Base-by-base conservation (phyloP, 202 grass and related monocot genomes). In the Schoenoplectus tabernaemontani region DNA sequence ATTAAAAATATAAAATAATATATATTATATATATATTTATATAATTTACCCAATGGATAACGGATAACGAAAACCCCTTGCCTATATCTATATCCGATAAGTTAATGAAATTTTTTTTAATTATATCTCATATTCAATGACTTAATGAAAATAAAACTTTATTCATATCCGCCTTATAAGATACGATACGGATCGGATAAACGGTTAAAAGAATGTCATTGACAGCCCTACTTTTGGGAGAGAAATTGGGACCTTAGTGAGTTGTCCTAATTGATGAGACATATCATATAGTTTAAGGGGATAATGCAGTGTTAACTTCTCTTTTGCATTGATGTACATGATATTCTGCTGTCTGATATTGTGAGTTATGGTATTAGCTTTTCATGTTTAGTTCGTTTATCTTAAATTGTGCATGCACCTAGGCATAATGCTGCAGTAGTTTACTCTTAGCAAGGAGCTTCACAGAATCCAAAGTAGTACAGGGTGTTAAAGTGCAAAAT, bases 401-500 rank as follows among this genome's bases (percentile, higher is more conserved):
- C 47, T n/a, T 56, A 75, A 75, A 75, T 33, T 75, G 28, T 75
- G 47, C 70, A 75, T 75, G 47, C 70, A 75, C 47, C 70, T 19
- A 75, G 15, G 32, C 39, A 48, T 73, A 75, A 16, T 53, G 70
- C 7, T 11, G 1, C 70, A 75, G 36, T 75, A 75, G 28, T 75
- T 75, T 56, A 75, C 30, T 75, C 7, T 36, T 54, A 75, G 47
- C 70, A 54, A 75, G 24, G 70, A 54, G 47, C 47, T 75, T 75
- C 70, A 56, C 70, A 75, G 70, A 56, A 75, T 75, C 70, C 70
- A 79, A 79, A 79, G 58, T 46, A 79, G 39, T 79, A 79, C 76
- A 79, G 51, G 76, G 53, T 59, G 76, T 79, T 79, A 79, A 59
- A 79, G 76, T 62, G 58, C 23, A 79, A 79, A 79, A 79, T 79